Evolutionary conservation across 192 early-diverging fungal species (phyloP).

Genomic region (Coemansia reversa): DNA sequence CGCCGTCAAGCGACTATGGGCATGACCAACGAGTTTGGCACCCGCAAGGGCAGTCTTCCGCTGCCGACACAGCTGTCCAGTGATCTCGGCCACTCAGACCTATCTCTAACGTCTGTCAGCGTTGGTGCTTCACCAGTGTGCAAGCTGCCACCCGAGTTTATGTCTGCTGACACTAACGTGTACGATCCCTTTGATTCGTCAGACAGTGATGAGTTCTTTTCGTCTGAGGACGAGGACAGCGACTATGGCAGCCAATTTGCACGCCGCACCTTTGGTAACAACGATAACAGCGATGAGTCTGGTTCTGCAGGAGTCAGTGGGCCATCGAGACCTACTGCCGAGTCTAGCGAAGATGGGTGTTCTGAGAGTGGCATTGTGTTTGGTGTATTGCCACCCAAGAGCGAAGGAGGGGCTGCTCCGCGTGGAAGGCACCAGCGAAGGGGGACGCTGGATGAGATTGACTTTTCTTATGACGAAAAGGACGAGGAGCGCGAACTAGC

Average conservation of each 20-base stretch:
- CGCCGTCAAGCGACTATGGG: constrained; percentile 42
- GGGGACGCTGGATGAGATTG: constrained; percentile 40
- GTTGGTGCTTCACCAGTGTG: constrained; percentile 15
- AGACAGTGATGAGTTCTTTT: constrained; percentile 57
- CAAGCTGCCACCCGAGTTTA: constrained; percentile 47
- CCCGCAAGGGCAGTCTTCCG: constrained; percentile 11
- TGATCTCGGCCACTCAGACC: not conserved
- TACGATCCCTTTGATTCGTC: constrained; percentile 56
- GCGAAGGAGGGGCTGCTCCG: constrained; percentile 7
- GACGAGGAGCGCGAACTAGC: constrained; percentile 81
- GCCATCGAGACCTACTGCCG: not conserved
- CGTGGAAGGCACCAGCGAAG: constrained; percentile 20
- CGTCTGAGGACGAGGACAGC: constrained; percentile 45
- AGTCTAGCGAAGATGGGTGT: constrained; percentile 30
- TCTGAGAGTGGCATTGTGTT: constrained; percentile 35
- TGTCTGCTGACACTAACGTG: constrained; percentile 40
- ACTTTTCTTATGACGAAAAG: constrained; percentile 52
- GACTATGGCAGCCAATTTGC: constrained; percentile 34
- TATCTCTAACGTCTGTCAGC: not conserved
- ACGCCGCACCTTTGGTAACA: not conserved
- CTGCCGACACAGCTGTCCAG: not conserved
- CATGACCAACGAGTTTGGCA: constrained; percentile 53
- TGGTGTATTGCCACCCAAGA: constrained; percentile 25
- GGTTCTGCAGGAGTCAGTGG: not conserved
- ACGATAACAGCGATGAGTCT: constrained; percentile 5